Conservation (phyloP, 257 asterid species). For the Solanum peruvianum region DNA sequence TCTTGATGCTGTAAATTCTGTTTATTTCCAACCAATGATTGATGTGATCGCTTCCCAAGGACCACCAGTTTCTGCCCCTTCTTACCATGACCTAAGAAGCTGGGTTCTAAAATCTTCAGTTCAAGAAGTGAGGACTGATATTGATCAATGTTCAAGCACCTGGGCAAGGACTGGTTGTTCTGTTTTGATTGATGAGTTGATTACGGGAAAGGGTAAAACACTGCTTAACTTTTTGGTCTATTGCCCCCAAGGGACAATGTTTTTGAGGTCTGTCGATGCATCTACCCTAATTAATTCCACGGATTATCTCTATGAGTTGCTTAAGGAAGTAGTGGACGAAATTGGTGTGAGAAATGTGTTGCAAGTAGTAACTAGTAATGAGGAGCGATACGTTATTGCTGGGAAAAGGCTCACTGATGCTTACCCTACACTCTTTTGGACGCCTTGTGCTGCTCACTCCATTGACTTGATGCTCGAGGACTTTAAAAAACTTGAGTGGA, state of each 20-base stretch:
- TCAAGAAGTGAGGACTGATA: conserved; percentile 56
- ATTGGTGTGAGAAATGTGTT: conserved; percentile 67
- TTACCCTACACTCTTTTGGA: conserved; percentile 73
- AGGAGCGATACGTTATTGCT: conserved; percentile 58
- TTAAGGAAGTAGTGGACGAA: conserved; percentile 73
- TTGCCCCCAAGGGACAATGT: conserved; percentile 57
- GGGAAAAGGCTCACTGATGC: conserved; percentile 60
- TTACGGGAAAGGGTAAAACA: conserved; percentile 50
- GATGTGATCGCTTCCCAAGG: conserved; percentile 76
- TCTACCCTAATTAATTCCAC: conserved; percentile 41
- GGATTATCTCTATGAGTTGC: conserved; percentile 48
- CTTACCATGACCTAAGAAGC: conserved; percentile 72
- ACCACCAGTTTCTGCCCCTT: conserved; percentile 44
- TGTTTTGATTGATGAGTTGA: conserved; percentile 63
- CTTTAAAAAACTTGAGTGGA: conserved; percentile 43
- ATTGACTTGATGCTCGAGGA: conserved; percentile 77
- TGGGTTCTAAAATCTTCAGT: conserved; percentile 56
- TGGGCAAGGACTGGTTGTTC: conserved; percentile 86
- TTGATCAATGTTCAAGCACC: conserved; percentile 39
- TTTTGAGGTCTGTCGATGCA: conserved; percentile 63
- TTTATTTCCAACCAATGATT: conserved; percentile 80
- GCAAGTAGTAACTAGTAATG: conserved; percentile 68
- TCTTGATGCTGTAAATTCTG: conserved; percentile 58
- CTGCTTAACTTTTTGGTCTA: conserved; percentile 43
- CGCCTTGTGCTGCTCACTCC: conserved; percentile 78